Evolutionary conservation across 169 alveolate genomes (phyloP), one percentile per base, ranked within the genome.

Genomic region (Plasmodium falciparum): DNA sequence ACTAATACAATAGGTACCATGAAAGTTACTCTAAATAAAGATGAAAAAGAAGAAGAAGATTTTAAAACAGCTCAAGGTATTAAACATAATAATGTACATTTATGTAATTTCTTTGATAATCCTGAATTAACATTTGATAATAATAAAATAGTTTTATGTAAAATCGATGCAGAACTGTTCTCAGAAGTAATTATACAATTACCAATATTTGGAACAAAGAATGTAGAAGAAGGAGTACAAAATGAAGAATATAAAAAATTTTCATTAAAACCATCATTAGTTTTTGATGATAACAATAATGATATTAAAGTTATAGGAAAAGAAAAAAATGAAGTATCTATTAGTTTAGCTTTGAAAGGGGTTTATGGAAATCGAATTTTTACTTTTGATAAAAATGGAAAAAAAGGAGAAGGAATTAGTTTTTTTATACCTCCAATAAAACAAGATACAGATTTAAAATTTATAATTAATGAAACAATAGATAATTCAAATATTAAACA

Each of bases 71-170:
- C 6, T 24, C 24, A 15, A 26, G 73, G 86, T 11, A 29, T 59
- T 20, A 69, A 52, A 63, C 75, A 58, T 12, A 39, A 50, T 17
- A 43, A 83, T 26, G 56, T 39, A 0, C 69, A 83, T 26, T 33
- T 83, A 6, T 83, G 91, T 29, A 83, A 83, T 66, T 83, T 83
- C 15, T 83, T 15, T 29, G 85, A 83, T 33, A 62, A 70, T 70
- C 54, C 70, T 20, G 72, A 49, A 7, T 45, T 83, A 20, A 43
- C 66, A 0, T 49, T 83, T 70, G 49, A 39, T 29, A 9, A 71
- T 29, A 39, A 54, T 22, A 70, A 83, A 43, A 45, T 49, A 1
- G 24, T 83, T 13, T 29, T 69, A 70, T 83, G 91, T 70, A 70
- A 83, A 33, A 54, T 83, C 0, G 85, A 83, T 9, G 59, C 86